Evolutionary conservation across 2,329 filamentous ascomycete species (phyloP), one percentile per base, ranked within the genome.

Genomic region (Sporothrix dimorphospora): DNA sequence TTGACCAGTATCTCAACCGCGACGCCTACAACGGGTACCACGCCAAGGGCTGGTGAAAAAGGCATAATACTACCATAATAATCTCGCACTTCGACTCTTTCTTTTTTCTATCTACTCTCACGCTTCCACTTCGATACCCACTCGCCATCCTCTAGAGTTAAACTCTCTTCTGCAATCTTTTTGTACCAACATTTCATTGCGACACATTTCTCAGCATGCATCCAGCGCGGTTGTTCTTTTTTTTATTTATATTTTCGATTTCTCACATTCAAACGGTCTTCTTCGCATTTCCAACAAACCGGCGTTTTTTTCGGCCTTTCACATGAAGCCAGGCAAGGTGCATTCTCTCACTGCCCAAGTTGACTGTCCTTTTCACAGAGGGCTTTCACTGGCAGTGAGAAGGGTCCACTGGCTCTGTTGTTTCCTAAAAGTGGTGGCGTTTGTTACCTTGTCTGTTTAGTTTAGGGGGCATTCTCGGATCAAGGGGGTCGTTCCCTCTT

Each of bases 1-100:
- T 89, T 89, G 96, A 96, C 80, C 90, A 96, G 77, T 96, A 94
- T 81, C 94, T 97, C 78, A 90, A 92, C 78, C 90, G 91, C 79
- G 93, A 94, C 59, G 89, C 92, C n/a, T 83, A 85, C 68, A 89
- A 89, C 79, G 93, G 94, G 78, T 97, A 96, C 82, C 92, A 97
- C 80, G 87, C 91, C 75, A 92, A 93, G 80, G 94, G 93, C 78
- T 97, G 94, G 94, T 97, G 89, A 49, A 40, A n/a, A 12, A 66
- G 16, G 3, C 21, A 47, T 24, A 14, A 4, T 14, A 45, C 61
- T 11, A 30, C n/a, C 24, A 16, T 45, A 12, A 63, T 24, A 45
- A n/a, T 24, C 16, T 27, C 3, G 24, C 21, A 19, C 14, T 69
- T 70, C 30, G 42, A 34, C 4, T 38, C 5, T 45, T 55, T 63